These are phyloP conservation scores for Aquilaria malaccensis DNA, from an alignment of 345 rosid genomes.

Conservation along the genomic window DNA sequence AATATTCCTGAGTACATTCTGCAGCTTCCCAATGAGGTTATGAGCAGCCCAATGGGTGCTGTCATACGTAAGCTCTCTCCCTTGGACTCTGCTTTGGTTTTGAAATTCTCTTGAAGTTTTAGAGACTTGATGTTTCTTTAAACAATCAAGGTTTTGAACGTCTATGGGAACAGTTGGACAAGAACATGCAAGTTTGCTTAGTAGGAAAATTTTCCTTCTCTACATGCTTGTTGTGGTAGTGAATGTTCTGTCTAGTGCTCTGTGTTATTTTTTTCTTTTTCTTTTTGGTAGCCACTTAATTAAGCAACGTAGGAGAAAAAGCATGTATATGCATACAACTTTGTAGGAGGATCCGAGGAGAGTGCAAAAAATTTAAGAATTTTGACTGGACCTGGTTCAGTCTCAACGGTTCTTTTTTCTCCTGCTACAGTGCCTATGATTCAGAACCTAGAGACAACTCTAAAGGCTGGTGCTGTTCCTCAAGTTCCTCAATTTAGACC, in stretches of 20 bases:
- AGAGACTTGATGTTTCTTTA: not conserved
- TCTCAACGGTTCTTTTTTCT: not conserved
- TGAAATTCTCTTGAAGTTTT: not conserved
- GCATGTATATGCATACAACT: too few species aligned
- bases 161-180: too few species aligned
- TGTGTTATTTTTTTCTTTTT: too few species aligned
- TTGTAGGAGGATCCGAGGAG: too few species aligned
- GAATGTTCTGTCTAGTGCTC: too few species aligned
- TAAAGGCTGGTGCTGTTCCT: slow-evolving; percentile 84
- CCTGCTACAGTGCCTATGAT: slow-evolving; percentile 85
- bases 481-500: slow-evolving; percentile 82
- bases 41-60: slow-evolving; percentile 94
- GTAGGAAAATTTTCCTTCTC: too few species aligned
- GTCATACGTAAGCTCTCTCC: slow-evolving; percentile 54
- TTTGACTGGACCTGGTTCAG: not conserved
- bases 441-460: slow-evolving; percentile 68
- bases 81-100: not conserved
- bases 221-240: too few species aligned
- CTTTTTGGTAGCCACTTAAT: too few species aligned
- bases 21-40: slow-evolving; percentile 78
- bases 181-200: too few species aligned
- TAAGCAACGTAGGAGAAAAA: too few species aligned
- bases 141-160: not conserved
- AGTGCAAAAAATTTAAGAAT: not conserved
- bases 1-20: slow-evolving; percentile 81